Base-by-base conservation (phyloP, 495 filamentous ascomycete species). In the Trichoderma erinaceum region DNA sequence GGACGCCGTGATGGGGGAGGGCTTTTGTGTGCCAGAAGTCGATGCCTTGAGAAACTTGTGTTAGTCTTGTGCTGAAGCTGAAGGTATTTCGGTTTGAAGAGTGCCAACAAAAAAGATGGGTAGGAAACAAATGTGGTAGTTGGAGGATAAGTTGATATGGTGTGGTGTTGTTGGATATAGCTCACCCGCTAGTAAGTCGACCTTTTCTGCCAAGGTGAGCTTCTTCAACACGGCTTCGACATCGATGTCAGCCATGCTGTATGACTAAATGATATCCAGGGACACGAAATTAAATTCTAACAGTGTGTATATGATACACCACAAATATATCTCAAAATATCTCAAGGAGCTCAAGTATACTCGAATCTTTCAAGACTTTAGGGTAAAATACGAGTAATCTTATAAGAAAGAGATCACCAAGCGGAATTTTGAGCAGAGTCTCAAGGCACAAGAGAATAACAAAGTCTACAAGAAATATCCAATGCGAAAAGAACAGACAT, bases 21-120 rank as follows among this genome's bases (percentile, higher is more conserved):
- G 84, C 66, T 11, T 81, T 82, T 11, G 87, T 90, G 70, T 89
- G 87, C 87, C 88, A 89, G 75, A 89, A 88, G 72, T 90, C 87
- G 66, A 79, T 78, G 44, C 87, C 88, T 77, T 68, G 18, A 1
- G 21, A 29, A 23, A 35, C n/a, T 44, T 52, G 11, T 73, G 66
- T 69, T n/a, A 71, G 52, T n/a, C 56, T 29, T 4, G 29, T n/a
- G 29, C 29, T 1, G 29, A 1, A 29, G 29, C 29, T 29, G 29
- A 29, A 29, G 29, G 29, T 29, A 4, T 29, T 29, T 29, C 4
- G 29, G 1, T 29, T 29, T 29, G 29, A 4, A 29, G 4, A 29
- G 1, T 29, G 29, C 4, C 29, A 63, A 63, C 12, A 21, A 25
- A 63, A 25, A n/a, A 27, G 16, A 29, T 1, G 35, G 23, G 18